Base-by-base conservation (phyloP, 1,284 basidiomycete genomes). In the Xerocomus nothofagi region DNA sequence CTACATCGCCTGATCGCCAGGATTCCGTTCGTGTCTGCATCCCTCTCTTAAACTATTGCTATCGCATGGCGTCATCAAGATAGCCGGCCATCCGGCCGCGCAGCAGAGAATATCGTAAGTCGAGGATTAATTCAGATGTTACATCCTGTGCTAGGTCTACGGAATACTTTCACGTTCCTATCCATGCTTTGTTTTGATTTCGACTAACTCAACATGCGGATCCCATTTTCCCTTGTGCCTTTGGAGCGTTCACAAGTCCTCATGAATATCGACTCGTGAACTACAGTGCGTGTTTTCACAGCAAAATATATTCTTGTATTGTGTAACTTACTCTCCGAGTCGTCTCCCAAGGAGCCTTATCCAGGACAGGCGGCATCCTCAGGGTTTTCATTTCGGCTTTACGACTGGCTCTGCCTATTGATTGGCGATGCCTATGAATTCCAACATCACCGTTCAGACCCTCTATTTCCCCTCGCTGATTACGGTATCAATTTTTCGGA, bases 301-400 rank as follows among this genome's bases (percentile, higher is more conserved):
- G n/a, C 30, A 17, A 11, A 15, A 23, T 14, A 26, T n/a, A 26
- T 10, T 17, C 12, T 26, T 27, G 10, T 15, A 23, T 9, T 12
- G 14, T n/a, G 8, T 34, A n/a, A 38, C 27, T 24, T 23, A 2
- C 33, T 26, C 15, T 32, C 18, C 24, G 21, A 56, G 54, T 9
- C 17, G 12, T 30, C 26, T 21, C n/a, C 21, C 21, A 79, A 78
- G n/a, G 79, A 84, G 58, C 74, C 77, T 7, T 84, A 81, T 64
- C 81, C 82, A 3, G 85, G 88, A 58, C 86, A 88, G 61, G 85
- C 81, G 0, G 78, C 83, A 0, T 80, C 84, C 0, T 68, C n/a
- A n/a, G n/a, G 79, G 40, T 57, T 84, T 15, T 83, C 78, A 3
- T 70, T 82, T 54, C 38, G 76, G 14, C 72, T 79, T 33, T 89